phyloP scores from a whole-genome alignment of 163 green algal species.

The Chloromonas sp. region DNA sequence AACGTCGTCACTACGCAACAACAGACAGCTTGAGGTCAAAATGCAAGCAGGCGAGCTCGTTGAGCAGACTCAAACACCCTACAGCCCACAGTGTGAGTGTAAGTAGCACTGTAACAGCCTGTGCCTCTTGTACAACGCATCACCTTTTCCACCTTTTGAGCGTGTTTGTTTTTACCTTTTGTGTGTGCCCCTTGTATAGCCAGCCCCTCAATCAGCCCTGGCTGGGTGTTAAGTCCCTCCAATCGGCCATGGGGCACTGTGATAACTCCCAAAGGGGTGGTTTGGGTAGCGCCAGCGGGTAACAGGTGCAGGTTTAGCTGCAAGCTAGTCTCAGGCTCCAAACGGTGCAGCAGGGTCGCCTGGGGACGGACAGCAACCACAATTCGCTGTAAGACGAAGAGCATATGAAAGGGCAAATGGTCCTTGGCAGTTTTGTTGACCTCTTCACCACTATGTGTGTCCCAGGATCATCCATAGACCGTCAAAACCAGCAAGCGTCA shows the following conservation, averaged over 20 bases:
- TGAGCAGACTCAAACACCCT: no score
- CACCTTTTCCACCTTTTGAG: background rate
- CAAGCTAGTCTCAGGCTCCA: background rate
- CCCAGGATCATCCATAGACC: no score
- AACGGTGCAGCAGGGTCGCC: background rate
- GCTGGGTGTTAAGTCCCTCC: background rate
- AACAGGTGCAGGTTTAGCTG: constrained; percentile 19
- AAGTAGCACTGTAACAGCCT: background rate
- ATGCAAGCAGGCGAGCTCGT: no score
- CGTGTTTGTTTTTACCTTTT: background rate
- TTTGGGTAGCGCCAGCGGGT: background rate
- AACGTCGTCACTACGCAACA: no score
- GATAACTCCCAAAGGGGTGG: background rate
- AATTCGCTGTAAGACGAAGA: background rate
- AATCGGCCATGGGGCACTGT: background rate
- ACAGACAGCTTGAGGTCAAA: no score
- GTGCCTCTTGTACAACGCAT: background rate
- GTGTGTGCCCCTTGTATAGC: background rate
- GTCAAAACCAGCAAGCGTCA: no score
- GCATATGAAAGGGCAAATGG: no score
- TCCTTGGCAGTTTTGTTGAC: no score
- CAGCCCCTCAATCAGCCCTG: background rate
- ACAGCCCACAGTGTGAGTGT: background rate
- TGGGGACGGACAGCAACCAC: background rate
- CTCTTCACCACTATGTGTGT: no score